Base-by-base conservation (phyloP, 345 rosid genomes). In the Acer negundo region DNA sequence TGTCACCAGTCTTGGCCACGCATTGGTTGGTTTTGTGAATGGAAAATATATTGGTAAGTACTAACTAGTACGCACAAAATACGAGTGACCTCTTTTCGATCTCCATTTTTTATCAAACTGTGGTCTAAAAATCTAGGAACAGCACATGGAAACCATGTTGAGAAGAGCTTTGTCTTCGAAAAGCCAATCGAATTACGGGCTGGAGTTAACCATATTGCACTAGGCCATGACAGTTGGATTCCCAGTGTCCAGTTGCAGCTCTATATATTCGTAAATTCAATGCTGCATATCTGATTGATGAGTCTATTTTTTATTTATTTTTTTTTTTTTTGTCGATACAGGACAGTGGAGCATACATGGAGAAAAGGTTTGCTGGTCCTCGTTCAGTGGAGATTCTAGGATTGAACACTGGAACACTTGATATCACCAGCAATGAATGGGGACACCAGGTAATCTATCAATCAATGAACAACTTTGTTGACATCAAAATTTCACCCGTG, bases 261-360 rank as follows among this genome's bases (percentile, higher is more conserved):
- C 17, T 6, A 55, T n/a, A 46, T 10, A 24, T 69, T 38, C 23
- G 15, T 70, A n/a, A 53, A 64, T 67, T 35, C 38, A 35, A 35
- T 63, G 70, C 12, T 8, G 46, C 11, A 42, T 42, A 42, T 42
- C 9, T 42, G 46, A 42, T 42, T 7, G 46, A 42, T 42, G 26
- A 69, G 23, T 73, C 26, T 42, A 1, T 19, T 19, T 0, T n/a
- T n/a, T n/a, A n/a, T n/a, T n/a, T n/a, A n/a, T n/a, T n/a, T n/a
- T n/a, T n/a, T n/a, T n/a, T n/a, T n/a, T 58, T 13, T 81, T 73
- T 0, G 7, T 28, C 13, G 40, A 13, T 78, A 62, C 81, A 96
- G 98, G 99, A 93, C 65, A 92, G 96, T 62, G 98, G 98, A 85
- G 90, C 94, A 75, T 93, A 95, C 77, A 82, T 93, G 94, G 98